Evolutionary conservation across 805 yeast genomes (phyloP).

Genomic region (Starmera amethionina): DNA sequence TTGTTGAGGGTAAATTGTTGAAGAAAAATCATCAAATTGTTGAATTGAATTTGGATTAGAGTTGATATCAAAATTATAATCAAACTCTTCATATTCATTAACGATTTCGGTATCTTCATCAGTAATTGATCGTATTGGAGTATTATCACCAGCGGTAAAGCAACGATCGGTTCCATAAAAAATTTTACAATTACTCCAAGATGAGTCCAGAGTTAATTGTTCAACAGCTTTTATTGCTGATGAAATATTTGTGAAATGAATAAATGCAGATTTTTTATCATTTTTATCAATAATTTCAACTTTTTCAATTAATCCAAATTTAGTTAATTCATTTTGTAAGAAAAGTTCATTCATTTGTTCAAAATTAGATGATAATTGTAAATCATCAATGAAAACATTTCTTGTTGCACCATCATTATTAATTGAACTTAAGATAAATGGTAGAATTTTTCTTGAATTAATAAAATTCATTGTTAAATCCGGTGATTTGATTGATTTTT

Average conservation of each 20-base stretch:
- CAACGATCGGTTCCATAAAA: constrained; percentile 91
- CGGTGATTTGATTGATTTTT: constrained; percentile 28
- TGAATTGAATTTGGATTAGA: constrained; percentile 23
- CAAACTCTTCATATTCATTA: constrained; percentile 2
- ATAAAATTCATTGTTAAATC: constrained; percentile 26
- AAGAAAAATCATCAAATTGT: constrained; percentile 38
- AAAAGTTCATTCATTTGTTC: constrained; percentile 26
- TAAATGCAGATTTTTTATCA: constrained; percentile 70
- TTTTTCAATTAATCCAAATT: constrained; percentile 55
- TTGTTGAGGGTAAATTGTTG: not conserved
- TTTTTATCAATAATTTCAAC: constrained; percentile 45
- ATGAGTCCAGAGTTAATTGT: constrained; percentile 54
- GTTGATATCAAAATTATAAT: constrained; percentile 33
- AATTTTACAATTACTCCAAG: constrained; percentile 66
- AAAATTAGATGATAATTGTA: constrained; percentile 35
- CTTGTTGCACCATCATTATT: constrained; percentile 86
- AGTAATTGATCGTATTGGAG: constrained; percentile 6
- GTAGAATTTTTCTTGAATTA: constrained; percentile 16
- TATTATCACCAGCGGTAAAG: constrained; percentile 29
- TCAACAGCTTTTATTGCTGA: constrained; percentile 83
- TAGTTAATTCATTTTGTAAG: constrained; percentile 38
- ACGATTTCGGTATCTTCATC: constrained; percentile 6
- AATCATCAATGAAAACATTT: constrained; percentile 78
- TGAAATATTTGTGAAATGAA: constrained; percentile 77
- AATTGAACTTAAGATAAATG: constrained; percentile 30